Evolutionary conservation across 176 grass and related monocot genomes (phyloP).

Genomic region (Cymbopogon citratus): DNA sequence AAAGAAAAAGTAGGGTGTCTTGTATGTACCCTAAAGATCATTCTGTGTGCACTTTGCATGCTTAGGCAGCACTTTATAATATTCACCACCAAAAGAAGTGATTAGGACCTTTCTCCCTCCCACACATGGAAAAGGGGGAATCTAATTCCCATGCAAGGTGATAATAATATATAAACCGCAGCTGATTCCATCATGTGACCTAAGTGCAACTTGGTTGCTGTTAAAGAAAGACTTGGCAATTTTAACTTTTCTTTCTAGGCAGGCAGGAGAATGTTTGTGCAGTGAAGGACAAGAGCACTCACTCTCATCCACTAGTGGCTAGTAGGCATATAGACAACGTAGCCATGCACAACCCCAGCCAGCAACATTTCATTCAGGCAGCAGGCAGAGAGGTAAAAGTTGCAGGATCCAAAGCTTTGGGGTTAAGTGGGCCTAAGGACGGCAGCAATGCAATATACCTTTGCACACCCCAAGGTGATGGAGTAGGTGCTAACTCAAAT

Average conservation of each 20-base stretch:
- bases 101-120: slow-evolving; percentile 69
- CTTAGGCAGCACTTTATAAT: slow-evolving; percentile 58
- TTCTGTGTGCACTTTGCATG: slow-evolving; percentile 68
- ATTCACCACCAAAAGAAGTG: slow-evolving; percentile 70
- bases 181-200: slow-evolving; percentile 12
- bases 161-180: slow-evolving; percentile 18
- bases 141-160: slow-evolving; percentile 33
- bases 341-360: slow-evolving; percentile 28
- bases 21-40: slow-evolving; percentile 56
- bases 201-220: neutral
- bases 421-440: slow-evolving; percentile 45
- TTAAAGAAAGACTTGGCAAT: slow-evolving; percentile 50
- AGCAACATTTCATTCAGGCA: slow-evolving; percentile 23
- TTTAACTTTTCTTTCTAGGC: slow-evolving; percentile 1
- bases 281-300: slow-evolving; percentile 16
- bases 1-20: slow-evolving; percentile 44
- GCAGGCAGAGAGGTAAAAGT: slow-evolving; percentile 19
- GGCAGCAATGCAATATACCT: slow-evolving; percentile 15
- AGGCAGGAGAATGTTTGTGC: slow-evolving; percentile 28
- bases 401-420: slow-evolving; percentile 49
- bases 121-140: slow-evolving; percentile 41
- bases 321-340: neutral
- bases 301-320: neutral
- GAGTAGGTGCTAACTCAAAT: slow-evolving; percentile 40
- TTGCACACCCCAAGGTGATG: slow-evolving; percentile 39